These are phyloP conservation scores for Hanseniaspora thailandica DNA, from an alignment of 805 yeast species.

Conservation along the genomic window DNA sequence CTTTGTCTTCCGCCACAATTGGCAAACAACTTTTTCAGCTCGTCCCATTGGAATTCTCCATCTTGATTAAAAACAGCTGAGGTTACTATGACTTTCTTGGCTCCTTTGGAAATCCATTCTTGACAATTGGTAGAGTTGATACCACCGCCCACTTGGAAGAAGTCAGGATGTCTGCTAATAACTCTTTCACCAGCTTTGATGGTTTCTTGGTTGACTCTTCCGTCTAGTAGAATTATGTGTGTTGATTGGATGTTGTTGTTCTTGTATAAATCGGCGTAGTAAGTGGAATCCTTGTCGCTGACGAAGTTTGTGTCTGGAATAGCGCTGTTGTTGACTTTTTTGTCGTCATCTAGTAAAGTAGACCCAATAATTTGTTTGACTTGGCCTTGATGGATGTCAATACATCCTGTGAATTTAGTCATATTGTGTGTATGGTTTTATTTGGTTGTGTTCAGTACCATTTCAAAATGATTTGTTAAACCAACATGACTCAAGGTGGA, in stretches of 20 bases:
- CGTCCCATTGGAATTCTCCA: constrained; percentile 39
- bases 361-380: constrained; percentile 98
- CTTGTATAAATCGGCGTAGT: constrained; percentile 61
- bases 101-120: constrained; percentile 66
- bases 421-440: constrained; percentile 28
- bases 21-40: constrained; percentile 40
- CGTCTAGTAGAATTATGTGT: constrained; percentile 87
- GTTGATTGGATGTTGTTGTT: constrained; percentile 54
- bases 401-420: constrained; percentile 89
- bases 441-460: too few species aligned
- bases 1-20: constrained; percentile 37
- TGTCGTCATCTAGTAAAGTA: constrained; percentile 52
- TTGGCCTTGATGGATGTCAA: constrained; percentile 86
- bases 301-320: constrained; percentile 60
- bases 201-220: constrained; percentile 45
- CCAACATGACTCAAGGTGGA: not conserved
- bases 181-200: constrained; percentile 65
- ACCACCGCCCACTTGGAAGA: constrained; percentile 88
- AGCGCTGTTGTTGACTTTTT: constrained; percentile 51
- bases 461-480: too few species aligned
- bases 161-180: constrained; percentile 55
- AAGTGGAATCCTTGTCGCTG: constrained; percentile 58
- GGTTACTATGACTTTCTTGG: constrained; percentile 82
- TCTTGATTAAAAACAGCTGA: constrained; percentile 61
- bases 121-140: constrained; percentile 63